phyloP scores from a whole-genome alignment of 2,329 filamentous ascomycete genomes.

The Apiospora pterosperma region DNA sequence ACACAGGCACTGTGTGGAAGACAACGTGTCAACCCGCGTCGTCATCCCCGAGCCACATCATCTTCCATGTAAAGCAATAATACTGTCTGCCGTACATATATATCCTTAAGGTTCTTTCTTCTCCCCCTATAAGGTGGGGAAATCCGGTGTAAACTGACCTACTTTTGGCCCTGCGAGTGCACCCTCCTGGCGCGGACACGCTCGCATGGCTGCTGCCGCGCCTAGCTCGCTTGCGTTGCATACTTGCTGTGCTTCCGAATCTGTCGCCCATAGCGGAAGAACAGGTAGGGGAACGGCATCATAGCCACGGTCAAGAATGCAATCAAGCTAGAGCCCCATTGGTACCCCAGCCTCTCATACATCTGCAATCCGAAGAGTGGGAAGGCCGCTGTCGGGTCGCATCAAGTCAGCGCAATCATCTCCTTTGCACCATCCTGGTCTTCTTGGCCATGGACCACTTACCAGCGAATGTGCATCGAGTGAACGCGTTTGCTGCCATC shows the following conservation, averaged over 20 bases:
- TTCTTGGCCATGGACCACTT: conserved; percentile 25
- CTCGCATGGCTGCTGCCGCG: neutral
- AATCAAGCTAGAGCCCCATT: conserved; percentile 64
- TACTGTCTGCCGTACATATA: neutral
- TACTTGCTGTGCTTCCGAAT: conserved; percentile 54
- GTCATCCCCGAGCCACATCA: neutral
- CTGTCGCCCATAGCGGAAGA: conserved; percentile 57
- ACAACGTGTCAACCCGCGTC: neutral
- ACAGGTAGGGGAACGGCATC: conserved; percentile 62
- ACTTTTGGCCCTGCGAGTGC: neutral
- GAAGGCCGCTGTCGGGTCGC: conserved; percentile 56
- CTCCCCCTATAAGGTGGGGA: neutral
- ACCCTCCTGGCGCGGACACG: neutral
- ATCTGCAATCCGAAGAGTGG: conserved; percentile 72
- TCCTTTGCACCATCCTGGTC: neutral
- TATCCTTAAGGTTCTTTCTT: neutral
- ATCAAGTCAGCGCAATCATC: neutral
- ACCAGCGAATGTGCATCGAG: conserved; percentile 72
- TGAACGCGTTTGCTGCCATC: conserved; percentile 79
- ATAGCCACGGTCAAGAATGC: conserved; percentile 60
- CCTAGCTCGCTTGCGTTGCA: conserved; percentile 25
- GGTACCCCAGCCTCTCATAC: conserved; percentile 66
- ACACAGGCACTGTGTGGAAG: neutral
- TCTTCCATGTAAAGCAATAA: neutral
- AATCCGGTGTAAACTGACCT: neutral